phyloP scores from a whole-genome alignment of 1,284 basidiomycete genomes.

The Hypsizygus ulmarius region DNA sequence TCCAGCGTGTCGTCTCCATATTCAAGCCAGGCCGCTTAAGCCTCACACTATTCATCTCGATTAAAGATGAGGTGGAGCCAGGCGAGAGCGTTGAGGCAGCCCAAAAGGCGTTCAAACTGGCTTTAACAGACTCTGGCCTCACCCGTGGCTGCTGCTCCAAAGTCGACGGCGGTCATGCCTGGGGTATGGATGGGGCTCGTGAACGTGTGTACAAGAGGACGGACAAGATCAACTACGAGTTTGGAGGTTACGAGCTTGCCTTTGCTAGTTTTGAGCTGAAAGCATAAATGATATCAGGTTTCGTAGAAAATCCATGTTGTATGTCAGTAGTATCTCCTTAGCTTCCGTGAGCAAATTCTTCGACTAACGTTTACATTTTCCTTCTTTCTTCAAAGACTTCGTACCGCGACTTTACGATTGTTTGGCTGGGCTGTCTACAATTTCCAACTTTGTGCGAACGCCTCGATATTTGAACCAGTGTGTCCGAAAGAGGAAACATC shows the following conservation, averaged over 20 bases:
- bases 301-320: conserved; percentile 3
- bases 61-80: conserved; percentile 48
- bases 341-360: neutral
- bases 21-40: conserved; percentile 90
- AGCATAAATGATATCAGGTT: conserved; percentile 13
- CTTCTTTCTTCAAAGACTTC: too few relatives aligned
- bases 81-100: conserved; percentile 62
- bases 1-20: conserved; percentile 87
- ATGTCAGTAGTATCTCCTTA: conserved; percentile 6
- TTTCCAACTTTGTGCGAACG: too few relatives aligned
- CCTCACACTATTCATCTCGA: conserved; percentile 91
- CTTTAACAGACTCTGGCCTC: conserved; percentile 38
- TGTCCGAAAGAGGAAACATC: too few relatives aligned
- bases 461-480: too few relatives aligned
- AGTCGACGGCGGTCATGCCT: neutral
- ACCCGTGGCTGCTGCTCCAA: conserved; percentile 1
- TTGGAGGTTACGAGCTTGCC: conserved; percentile 92
- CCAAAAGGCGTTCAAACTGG: conserved; percentile 66
- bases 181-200: conserved; percentile 4
- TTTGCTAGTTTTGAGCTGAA: conserved; percentile 82
- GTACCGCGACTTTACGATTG: too few relatives aligned
- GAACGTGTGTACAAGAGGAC: conserved; percentile 61
- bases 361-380: too few relatives aligned
- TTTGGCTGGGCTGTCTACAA: too few relatives aligned
- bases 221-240: conserved; percentile 98